phyloP scores from a whole-genome alignment of 805 yeast species.

The Metschnikowia cubensis region DNA sequence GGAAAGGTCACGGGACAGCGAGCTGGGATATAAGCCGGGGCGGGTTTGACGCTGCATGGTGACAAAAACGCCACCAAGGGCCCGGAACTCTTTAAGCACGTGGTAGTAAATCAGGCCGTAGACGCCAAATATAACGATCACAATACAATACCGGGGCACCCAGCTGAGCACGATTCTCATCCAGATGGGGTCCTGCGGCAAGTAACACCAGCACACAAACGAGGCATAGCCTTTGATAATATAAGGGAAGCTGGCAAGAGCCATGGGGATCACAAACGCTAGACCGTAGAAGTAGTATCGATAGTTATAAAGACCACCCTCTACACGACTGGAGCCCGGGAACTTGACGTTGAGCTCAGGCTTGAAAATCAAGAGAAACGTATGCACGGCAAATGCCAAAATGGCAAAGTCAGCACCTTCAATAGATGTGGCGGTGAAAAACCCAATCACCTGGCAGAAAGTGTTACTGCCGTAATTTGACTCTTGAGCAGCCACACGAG shows the following conservation, averaged over 20 bases:
- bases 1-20: constrained; percentile 24
- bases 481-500: constrained; percentile 44
- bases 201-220: constrained; percentile 71
- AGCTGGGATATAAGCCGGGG: constrained; percentile 10
- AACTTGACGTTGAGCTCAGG: constrained; percentile 48
- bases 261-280: constrained; percentile 57
- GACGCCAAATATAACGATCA: constrained; percentile 56
- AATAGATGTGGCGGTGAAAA: constrained; percentile 72
- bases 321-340: constrained; percentile 38
- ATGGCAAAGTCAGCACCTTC: constrained; percentile 89
- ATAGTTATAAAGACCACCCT: constrained; percentile 69
- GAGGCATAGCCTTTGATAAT: constrained; percentile 57
- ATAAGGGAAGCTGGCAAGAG: constrained; percentile 71
- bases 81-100: constrained; percentile 59
- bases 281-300: constrained; percentile 55
- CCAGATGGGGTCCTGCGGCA: constrained; percentile 73
- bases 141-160: constrained; percentile 73
- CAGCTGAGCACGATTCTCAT: constrained; percentile 69
- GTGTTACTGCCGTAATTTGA: constrained; percentile 43
- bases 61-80: constrained; percentile 46
- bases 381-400: constrained; percentile 76
- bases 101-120: constrained; percentile 71
- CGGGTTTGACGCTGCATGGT: constrained; percentile 23
- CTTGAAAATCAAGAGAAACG: constrained; percentile 65
- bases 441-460: constrained; percentile 68